phyloP scores from a whole-genome alignment of 345 rosid genomes.

The Bruguiera parviflora region DNA sequence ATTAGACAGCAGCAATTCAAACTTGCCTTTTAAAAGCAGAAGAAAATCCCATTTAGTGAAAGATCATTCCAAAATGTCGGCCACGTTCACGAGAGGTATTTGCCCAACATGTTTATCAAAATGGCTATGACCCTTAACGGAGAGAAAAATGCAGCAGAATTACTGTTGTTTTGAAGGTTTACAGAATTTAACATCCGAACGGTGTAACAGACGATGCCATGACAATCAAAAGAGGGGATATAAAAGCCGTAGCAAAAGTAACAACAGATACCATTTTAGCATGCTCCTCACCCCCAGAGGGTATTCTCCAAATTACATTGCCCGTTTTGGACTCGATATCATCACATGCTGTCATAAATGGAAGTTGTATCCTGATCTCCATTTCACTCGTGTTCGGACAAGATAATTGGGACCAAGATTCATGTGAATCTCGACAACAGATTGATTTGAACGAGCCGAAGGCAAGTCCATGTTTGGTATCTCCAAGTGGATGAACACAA shows the following conservation, averaged over 20 bases:
- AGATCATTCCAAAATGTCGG: too few species aligned
- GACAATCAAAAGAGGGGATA: conserved; percentile 46
- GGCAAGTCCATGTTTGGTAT: conserved; percentile 82
- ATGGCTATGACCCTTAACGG: too few species aligned
- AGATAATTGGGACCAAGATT: conserved; percentile 24
- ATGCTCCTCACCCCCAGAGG: conserved; percentile 52
- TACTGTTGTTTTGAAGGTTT: conserved; percentile 1
- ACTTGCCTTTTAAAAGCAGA: too few species aligned
- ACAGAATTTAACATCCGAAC: conserved; percentile 21
- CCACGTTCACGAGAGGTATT: too few species aligned
- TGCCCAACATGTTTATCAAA: too few species aligned
- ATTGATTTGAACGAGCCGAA: conserved; percentile 58
- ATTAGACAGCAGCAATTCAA: too few species aligned
- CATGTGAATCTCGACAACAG: conserved; percentile 75
- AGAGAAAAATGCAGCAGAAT: not conserved
- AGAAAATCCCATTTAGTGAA: too few species aligned
- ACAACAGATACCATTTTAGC: conserved; percentile 43
- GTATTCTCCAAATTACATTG: conserved; percentile 54
- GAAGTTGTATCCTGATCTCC: conserved; percentile 51
- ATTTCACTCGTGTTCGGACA: conserved; percentile 28
- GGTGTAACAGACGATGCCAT: conserved; percentile 33
- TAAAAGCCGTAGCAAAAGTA: conserved; percentile 49
- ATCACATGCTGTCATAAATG: conserved; percentile 15
- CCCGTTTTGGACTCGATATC: conserved; percentile 12
- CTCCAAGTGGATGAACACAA: conserved; percentile 37